phyloP scores from a whole-genome alignment of 2,329 filamentous ascomycete species.

The Phyllosticta citrichinensis region DNA sequence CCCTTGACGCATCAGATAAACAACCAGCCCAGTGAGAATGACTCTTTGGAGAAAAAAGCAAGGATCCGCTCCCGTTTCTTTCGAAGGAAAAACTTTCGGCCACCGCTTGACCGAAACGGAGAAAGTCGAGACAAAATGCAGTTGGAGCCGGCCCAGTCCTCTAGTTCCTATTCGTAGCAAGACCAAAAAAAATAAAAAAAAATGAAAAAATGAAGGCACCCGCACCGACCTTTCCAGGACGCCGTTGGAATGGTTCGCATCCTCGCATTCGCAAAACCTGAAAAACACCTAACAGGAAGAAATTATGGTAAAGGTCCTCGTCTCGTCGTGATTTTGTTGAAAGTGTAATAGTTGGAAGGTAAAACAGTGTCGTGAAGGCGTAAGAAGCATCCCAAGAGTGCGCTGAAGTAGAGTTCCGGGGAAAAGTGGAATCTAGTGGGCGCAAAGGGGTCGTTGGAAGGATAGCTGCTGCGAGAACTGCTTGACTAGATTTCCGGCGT shows the following conservation, averaged over 20 bases:
- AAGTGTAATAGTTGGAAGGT: constrained; percentile 12
- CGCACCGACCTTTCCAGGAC: background rate
- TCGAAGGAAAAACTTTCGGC: background rate
- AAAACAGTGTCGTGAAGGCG: constrained; percentile 25
- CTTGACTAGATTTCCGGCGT: constrained; percentile 29
- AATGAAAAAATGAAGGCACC: background rate
- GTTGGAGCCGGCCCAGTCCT: background rate
- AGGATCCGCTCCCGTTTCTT: constrained; percentile 7
- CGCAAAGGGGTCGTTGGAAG: constrained; percentile 29
- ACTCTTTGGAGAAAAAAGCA: constrained; percentile 4
- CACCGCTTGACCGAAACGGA: background rate
- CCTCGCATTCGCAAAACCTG: constrained; percentile 2
- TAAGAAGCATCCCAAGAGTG: constrained; percentile 14
- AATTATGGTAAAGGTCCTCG: constrained; percentile 15
- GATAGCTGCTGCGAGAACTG: constrained; percentile 22
- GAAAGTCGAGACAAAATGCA: constrained; percentile 2
- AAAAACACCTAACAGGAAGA: constrained; percentile 10
- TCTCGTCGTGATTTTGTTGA: constrained; percentile 29
- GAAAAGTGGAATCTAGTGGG: constrained; percentile 20
- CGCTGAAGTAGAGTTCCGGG: constrained; percentile 5
- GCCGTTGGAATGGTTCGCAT: constrained; percentile 5
- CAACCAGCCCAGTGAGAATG: background rate
- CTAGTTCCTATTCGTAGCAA: constrained; percentile 5
- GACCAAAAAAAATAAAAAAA: background rate
- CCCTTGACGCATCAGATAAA: background rate